Evolutionary conservation across 78 protist species (phyloP).

Genomic region (Protostelium mycophagum): DNA sequence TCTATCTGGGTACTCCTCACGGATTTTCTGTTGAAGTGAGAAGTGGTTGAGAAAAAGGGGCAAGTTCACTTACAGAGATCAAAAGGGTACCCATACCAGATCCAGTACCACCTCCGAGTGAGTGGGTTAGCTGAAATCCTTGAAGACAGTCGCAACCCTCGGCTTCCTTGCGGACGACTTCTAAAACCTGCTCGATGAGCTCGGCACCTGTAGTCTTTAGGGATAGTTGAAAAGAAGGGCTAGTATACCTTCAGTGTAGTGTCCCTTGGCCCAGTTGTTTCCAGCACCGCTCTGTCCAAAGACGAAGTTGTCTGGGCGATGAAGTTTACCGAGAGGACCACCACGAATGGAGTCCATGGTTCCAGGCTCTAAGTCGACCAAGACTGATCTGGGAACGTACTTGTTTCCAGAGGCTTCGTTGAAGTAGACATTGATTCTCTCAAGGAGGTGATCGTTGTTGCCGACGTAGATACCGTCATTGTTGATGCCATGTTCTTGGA

Average conservation of each 20-base stretch:
- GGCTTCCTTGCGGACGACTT: constrained; percentile 90
- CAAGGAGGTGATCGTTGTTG: constrained; percentile 82
- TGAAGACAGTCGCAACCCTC: constrained; percentile 93
- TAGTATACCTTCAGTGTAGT: constrained; percentile 88
- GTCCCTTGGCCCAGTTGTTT: constrained; percentile 96
- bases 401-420: constrained; percentile 85
- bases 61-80: not conserved
- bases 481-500: constrained; percentile 90
- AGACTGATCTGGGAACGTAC: constrained; percentile 93
- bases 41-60: not conserved
- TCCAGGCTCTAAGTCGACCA: constrained; percentile 94
- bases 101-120: constrained; percentile 99
- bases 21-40: constrained; percentile 76
- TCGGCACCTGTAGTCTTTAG: constrained; percentile 49
- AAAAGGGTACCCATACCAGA: constrained; percentile 88
- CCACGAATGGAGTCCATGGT: constrained; percentile 88
- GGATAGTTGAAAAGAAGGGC: not conserved
- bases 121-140: constrained; percentile 95
- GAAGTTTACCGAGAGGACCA: constrained; percentile 83
- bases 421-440: constrained; percentile 92
- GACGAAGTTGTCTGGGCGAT: constrained; percentile 88
- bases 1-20: constrained; percentile 65
- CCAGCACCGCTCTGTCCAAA: constrained; percentile 86
- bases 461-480: constrained; percentile 85
- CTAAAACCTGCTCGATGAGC: constrained; percentile 86